A percentile compares a stretch with the other conserved stretches of the same genome.
Evolutionary conservation across 805 yeast genomes (phyloP).

Genomic region (Lipomyces mesembrius): DNA sequence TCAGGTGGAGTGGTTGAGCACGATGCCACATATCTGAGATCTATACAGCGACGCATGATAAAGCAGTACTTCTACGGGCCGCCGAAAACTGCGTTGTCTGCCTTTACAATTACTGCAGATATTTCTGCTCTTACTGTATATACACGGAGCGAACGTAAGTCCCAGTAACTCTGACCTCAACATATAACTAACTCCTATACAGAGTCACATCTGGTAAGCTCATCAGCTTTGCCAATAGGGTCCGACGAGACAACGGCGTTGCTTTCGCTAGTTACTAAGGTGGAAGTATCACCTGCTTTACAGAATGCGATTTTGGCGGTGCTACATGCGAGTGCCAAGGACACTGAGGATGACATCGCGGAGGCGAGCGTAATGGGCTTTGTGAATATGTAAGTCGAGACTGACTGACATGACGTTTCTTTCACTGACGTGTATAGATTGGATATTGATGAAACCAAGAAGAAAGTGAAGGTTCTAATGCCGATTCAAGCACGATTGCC

Average conservation of each 20-base stretch:
- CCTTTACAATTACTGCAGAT: slow-evolving; percentile 81
- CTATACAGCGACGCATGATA: slow-evolving; percentile 73
- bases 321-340: slow-evolving; percentile 55
- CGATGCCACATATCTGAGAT: slow-evolving; percentile 70
- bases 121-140: slow-evolving; percentile 63
- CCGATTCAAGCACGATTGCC: slow-evolving; percentile 92
- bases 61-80: slow-evolving; percentile 90
- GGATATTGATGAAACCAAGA: slow-evolving; percentile 75
- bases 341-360: slow-evolving; percentile 54
- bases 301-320: slow-evolving; percentile 80
- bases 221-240: slow-evolving; percentile 47
- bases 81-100: slow-evolving; percentile 67
- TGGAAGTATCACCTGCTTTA: slow-evolving; percentile 51
- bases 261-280: slow-evolving; percentile 43
- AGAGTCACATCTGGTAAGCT: slow-evolving; percentile 39
- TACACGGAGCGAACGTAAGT: slow-evolving; percentile 54
- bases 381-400: slow-evolving; percentile 58
- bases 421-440: slow-evolving; percentile 43
- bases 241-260: slow-evolving; percentile 43
- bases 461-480: slow-evolving; percentile 68
- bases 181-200: slow-evolving; percentile 23
- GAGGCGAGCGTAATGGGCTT: slow-evolving; percentile 75
- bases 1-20: slow-evolving; percentile 79
- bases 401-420: slow-evolving; percentile 8
- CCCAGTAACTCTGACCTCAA: slow-evolving; percentile 11